Percentiles rank a stretch among this genome's conserved stretches.
Conservation (phyloP, 169 alveolate species). For the Cryptosporidium baileyi region DNA sequence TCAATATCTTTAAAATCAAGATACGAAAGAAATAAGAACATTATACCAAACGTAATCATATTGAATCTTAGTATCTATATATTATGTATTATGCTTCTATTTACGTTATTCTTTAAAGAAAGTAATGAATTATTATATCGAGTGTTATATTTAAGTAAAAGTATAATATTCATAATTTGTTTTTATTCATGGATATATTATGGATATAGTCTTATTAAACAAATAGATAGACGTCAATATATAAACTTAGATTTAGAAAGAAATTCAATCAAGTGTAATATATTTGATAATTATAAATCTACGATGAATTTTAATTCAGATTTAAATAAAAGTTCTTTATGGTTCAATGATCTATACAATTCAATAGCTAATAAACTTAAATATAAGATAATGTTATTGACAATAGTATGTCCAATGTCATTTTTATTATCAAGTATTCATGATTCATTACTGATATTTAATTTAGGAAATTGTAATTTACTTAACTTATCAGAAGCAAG, state of each 20-base stretch:
- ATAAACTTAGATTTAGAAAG: neutral
- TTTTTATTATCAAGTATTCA: neutral
- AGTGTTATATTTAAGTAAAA: neutral
- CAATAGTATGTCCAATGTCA: constrained; percentile 34
- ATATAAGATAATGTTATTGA: constrained; percentile 27
- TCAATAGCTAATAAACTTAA: constrained; percentile 10
- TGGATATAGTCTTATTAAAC: neutral
- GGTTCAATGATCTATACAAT: neutral
- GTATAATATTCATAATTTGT: neutral
- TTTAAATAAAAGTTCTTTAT: neutral
- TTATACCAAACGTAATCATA: neutral
- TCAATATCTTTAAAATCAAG: neutral
- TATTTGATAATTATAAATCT: neutral
- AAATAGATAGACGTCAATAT: constrained; percentile 27
- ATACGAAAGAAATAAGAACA: neutral
- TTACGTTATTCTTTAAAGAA: neutral
- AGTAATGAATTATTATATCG: neutral
- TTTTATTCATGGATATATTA: constrained; percentile 33
- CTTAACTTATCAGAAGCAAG: neutral
- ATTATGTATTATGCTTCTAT: neutral
- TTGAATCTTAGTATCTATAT: neutral
- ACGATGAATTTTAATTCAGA: neutral
- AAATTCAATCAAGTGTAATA: neutral
- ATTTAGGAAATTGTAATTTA: neutral
- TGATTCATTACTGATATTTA: neutral